Conservation (phyloP, 805 yeast genomes). For the Candida corydali region DNA sequence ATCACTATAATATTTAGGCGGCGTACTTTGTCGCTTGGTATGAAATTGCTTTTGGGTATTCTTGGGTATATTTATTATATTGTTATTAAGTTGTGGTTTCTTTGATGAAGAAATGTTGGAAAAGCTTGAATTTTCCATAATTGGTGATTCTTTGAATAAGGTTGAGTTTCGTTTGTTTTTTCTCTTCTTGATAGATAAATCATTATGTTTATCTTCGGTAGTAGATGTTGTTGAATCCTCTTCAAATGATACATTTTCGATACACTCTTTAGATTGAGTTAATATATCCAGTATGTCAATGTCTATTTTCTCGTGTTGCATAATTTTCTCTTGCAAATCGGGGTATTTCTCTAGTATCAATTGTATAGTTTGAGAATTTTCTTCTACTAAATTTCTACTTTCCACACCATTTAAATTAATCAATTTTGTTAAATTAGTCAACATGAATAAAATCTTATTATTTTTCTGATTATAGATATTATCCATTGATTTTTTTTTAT, state of each 20-base stretch:
- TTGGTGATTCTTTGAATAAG: conserved; percentile 17
- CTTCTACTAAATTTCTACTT: conserved; percentile 39
- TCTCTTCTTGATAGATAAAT: conserved; percentile 19
- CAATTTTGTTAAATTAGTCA: conserved; percentile 40
- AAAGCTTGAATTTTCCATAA: neutral
- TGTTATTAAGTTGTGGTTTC: conserved; percentile 8
- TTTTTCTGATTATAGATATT: conserved; percentile 46
- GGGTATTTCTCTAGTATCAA: conserved; percentile 33
- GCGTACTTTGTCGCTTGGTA: neutral
- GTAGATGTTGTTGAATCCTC: conserved; percentile 26
- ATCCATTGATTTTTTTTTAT: conserved; percentile 47
- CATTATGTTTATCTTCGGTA: neutral
- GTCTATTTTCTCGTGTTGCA: conserved; percentile 22
- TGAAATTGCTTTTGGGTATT: neutral
- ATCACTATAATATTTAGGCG: neutral
- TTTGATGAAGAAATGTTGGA: conserved; percentile 2
- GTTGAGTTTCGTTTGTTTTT: conserved; percentile 33
- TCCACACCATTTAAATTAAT: conserved; percentile 49
- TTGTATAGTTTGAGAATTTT: conserved; percentile 44
- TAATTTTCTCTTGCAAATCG: conserved; percentile 28
- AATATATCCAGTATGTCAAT: conserved; percentile 33
- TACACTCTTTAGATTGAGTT: conserved; percentile 27
- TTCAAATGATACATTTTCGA: conserved; percentile 26
- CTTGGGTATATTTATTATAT: conserved; percentile 8
- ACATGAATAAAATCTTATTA: conserved; percentile 36